These are phyloP conservation scores for Trichophyton mentagrophytes DNA, from an alignment of 2,329 filamentous ascomycete species.

Conservation along the genomic window DNA sequence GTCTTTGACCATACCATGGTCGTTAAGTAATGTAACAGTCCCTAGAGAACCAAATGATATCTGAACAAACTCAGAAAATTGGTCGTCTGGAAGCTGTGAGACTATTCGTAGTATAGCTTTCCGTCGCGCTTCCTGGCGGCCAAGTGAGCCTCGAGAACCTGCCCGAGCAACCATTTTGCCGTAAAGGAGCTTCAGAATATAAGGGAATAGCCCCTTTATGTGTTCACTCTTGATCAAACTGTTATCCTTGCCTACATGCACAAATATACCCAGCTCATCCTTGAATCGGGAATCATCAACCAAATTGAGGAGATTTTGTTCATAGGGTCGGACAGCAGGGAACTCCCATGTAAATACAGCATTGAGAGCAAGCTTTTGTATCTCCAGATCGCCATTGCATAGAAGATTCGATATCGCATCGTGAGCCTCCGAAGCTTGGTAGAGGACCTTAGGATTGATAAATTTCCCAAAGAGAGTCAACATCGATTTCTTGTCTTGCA, in stretches of 20 bases:
- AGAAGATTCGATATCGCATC: slow-evolving; percentile 60
- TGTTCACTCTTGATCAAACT: slow-evolving; percentile 62
- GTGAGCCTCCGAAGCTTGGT: slow-evolving; percentile 63
- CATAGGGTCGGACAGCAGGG: slow-evolving; percentile 59
- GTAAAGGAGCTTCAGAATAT: slow-evolving; percentile 77
- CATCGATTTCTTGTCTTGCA: slow-evolving; percentile 66
- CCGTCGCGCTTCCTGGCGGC: slow-evolving; percentile 64
- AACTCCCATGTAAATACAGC: slow-evolving; percentile 84
- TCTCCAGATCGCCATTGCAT: slow-evolving; percentile 76
- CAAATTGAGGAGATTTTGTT: slow-evolving; percentile 73
- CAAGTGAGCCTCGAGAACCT: slow-evolving; percentile 60
- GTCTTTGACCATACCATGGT: slow-evolving; percentile 13
- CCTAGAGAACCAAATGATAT: slow-evolving; percentile 65
- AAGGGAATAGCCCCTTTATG: slow-evolving; percentile 61
- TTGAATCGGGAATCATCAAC: slow-evolving; percentile 85
- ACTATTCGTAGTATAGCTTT: slow-evolving; percentile 62
- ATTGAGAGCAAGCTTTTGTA: slow-evolving; percentile 75
- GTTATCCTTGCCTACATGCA: slow-evolving; percentile 54
- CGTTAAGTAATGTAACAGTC: slow-evolving; percentile 44
- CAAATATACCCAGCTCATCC: slow-evolving; percentile 81
- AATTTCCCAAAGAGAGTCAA: slow-evolving; percentile 74
- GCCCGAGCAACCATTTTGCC: slow-evolving; percentile 77
- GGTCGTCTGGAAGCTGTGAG: slow-evolving; percentile 59
- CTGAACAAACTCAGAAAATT: slow-evolving; percentile 68
- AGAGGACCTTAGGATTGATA: slow-evolving; percentile 72